These are phyloP conservation scores for Kodamaea sagamina DNA, from an alignment of 805 yeast genomes.

Conservation along the genomic window DNA sequence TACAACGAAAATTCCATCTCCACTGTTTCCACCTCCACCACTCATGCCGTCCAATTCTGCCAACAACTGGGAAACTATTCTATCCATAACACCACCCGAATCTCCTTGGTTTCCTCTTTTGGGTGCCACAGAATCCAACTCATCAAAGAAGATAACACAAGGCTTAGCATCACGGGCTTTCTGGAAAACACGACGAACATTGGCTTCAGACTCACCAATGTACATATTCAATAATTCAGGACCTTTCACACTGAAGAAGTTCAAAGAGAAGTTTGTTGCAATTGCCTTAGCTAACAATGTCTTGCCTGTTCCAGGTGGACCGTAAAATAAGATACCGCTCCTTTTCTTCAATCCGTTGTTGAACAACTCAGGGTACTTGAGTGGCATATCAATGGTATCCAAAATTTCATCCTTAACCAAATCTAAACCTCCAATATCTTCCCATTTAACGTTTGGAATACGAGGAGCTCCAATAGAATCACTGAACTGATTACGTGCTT, in stretches of 20 bases:
- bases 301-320: slow-evolving; percentile 99
- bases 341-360: slow-evolving; percentile 88
- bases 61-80: slow-evolving; percentile 91
- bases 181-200: slow-evolving; percentile 91
- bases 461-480: slow-evolving; percentile 97
- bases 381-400: slow-evolving; percentile 95
- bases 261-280: slow-evolving; percentile 91
- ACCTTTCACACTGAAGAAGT: slow-evolving; percentile 95
- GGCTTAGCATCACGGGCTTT: slow-evolving; percentile 96
- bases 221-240: slow-evolving; percentile 97
- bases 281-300: slow-evolving; percentile 95
- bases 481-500: slow-evolving; percentile 83
- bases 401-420: slow-evolving; percentile 86
- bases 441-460: slow-evolving; percentile 95
- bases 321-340: slow-evolving; percentile 92
- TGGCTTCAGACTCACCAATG: slow-evolving; percentile 98
- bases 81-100: slow-evolving; percentile 98
- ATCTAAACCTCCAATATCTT: slow-evolving; percentile 95
- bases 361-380: slow-evolving; percentile 89
- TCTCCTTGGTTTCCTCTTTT: slow-evolving; percentile 98
- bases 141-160: slow-evolving; percentile 96
- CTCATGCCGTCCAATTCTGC: slow-evolving; percentile 98
- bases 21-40: slow-evolving; percentile 52
- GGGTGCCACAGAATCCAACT: slow-evolving; percentile 96
- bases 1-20: slow-evolving; percentile 91